These are phyloP conservation scores for Boletus vinaceobasis DNA, from an alignment of 768 basidiomycete species.

Conservation along the genomic window DNA sequence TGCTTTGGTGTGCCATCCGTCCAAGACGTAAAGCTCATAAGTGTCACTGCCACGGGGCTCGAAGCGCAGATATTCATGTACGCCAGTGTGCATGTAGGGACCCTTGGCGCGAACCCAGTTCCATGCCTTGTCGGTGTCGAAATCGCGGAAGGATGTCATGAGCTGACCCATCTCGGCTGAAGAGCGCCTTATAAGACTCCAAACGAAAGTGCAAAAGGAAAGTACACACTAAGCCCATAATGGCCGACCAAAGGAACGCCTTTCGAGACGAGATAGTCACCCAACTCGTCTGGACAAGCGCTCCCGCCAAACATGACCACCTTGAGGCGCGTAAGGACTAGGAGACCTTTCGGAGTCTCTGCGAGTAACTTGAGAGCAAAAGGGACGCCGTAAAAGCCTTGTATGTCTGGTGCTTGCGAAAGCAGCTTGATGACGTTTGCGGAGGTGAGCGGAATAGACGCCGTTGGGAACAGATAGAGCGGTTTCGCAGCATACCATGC, in stretches of 20 bases:
- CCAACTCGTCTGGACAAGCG: slow-evolving; percentile 52
- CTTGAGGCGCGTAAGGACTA: slow-evolving; percentile 41
- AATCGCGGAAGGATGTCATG: slow-evolving; percentile 48
- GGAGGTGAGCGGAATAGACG: slow-evolving; percentile 44
- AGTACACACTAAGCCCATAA: slow-evolving; percentile 46
- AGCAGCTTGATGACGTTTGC: slow-evolving; percentile 41
- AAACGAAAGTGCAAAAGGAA: background rate
- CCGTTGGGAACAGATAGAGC: slow-evolving; percentile 42
- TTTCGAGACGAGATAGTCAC: slow-evolving; percentile 44
- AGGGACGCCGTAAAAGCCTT: slow-evolving; percentile 37
- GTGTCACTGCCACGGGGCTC: slow-evolving; percentile 40
- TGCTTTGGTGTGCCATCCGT: slow-evolving; percentile 51
- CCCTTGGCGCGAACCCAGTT: slow-evolving; percentile 45
- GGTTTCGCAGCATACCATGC: slow-evolving; percentile 41
- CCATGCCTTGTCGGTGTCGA: slow-evolving; percentile 51
- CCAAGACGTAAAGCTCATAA: slow-evolving; percentile 47
- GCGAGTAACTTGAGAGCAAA: slow-evolving; percentile 42
- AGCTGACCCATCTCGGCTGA: slow-evolving; percentile 36
- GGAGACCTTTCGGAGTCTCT: slow-evolving; percentile 45
- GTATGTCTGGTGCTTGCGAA: slow-evolving; percentile 31
- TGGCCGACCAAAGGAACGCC: slow-evolving; percentile 49
- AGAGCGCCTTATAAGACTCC: background rate
- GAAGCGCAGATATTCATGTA: slow-evolving; percentile 38
- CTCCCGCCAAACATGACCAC: slow-evolving; percentile 52
- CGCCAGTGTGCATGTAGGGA: slow-evolving; percentile 11